phyloP scores from a whole-genome alignment of 441 rosid genomes.

The Breynia disticha region DNA sequence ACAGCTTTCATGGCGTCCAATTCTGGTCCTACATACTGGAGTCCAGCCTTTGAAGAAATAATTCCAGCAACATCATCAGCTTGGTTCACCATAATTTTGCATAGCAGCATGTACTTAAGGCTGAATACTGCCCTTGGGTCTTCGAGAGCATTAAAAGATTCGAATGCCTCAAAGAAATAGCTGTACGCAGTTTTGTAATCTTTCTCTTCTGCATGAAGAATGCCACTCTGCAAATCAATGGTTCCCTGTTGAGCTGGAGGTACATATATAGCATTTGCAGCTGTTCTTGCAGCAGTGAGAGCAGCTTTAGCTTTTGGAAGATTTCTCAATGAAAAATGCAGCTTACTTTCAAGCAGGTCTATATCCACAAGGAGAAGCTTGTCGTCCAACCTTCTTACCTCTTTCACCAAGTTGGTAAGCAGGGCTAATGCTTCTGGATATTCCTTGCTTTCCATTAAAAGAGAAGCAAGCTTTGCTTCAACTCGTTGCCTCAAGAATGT shows the following conservation, averaged over 20 bases:
- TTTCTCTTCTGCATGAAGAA: conserved; percentile 95
- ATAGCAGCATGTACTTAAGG: conserved; percentile 77
- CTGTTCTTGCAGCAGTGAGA: conserved; percentile 91
- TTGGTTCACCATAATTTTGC: conserved; percentile 94
- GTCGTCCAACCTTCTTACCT: conserved; percentile 89
- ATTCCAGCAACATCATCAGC: conserved; percentile 90
- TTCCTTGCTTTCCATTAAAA: conserved; percentile 59
- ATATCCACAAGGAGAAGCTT: conserved; percentile 92
- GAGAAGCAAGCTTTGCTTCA: conserved; percentile 91
- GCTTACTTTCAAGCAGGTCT: conserved; percentile 79
- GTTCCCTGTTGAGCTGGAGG: conserved; percentile 95
- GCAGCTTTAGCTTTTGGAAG: conserved; percentile 96
- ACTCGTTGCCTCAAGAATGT: conserved; percentile 89
- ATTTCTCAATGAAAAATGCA: conserved; percentile 79
- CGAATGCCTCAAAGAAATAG: conserved; percentile 91
- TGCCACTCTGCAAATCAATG: conserved; percentile 88
- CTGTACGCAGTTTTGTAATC: conserved; percentile 93
- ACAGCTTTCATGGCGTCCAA: conserved; percentile 97
- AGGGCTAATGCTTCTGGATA: conserved; percentile 43
- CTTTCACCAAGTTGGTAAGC: conserved; percentile 62
- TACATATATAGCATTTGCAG: conserved; percentile 87
- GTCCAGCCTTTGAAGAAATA: conserved; percentile 83
- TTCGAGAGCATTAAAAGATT: conserved; percentile 84
- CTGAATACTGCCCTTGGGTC: conserved; percentile 81
- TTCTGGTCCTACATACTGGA: conserved; percentile 77